phyloP scores from a whole-genome alignment of 179 eudicot species.

The Corrigiola litoralis region DNA sequence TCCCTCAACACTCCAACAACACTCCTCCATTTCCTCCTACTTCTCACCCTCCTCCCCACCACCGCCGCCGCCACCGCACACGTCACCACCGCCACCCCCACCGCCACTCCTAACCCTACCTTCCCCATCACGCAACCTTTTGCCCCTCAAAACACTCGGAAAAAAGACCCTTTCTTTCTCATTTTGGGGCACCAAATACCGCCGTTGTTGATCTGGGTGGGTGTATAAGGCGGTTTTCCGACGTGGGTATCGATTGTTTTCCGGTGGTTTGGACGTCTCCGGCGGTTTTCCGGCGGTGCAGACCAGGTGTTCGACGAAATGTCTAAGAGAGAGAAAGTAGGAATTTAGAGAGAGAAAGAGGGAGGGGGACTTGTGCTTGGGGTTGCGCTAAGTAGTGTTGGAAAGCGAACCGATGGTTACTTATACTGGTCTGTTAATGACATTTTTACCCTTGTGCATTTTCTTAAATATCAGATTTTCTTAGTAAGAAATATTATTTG shows the following conservation, averaged over 20 bases:
- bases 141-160: slow-evolving; percentile 1
- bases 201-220: slow-evolving; percentile 8
- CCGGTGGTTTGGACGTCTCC: neutral
- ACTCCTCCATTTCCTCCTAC: slow-evolving; percentile 56
- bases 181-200: slow-evolving; percentile 11
- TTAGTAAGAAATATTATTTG: neutral
- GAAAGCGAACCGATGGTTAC: slow-evolving; percentile 46
- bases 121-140: slow-evolving; percentile 46
- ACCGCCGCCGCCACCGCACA: slow-evolving; percentile 61
- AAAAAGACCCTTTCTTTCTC: slow-evolving; percentile 7
- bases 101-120: slow-evolving; percentile 54
- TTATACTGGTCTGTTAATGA: slow-evolving; percentile 30
- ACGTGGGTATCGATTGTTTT: slow-evolving; percentile 6
- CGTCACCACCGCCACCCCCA: slow-evolving; percentile 57
- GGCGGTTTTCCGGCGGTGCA: slow-evolving; percentile 33
- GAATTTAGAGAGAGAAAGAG: slow-evolving; percentile 19
- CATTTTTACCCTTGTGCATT: slow-evolving; percentile 31
- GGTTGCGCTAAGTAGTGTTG: slow-evolving; percentile 41
- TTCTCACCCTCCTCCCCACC: slow-evolving; percentile 61
- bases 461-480: neutral
- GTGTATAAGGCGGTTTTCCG: neutral
- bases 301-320: slow-evolving; percentile 43
- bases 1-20: slow-evolving; percentile 50
- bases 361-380: slow-evolving; percentile 20
- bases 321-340: slow-evolving; percentile 30